Evolutionary conservation across 768 basidiomycete species (phyloP).

Genomic region (Leccinum aurantiacum): DNA sequence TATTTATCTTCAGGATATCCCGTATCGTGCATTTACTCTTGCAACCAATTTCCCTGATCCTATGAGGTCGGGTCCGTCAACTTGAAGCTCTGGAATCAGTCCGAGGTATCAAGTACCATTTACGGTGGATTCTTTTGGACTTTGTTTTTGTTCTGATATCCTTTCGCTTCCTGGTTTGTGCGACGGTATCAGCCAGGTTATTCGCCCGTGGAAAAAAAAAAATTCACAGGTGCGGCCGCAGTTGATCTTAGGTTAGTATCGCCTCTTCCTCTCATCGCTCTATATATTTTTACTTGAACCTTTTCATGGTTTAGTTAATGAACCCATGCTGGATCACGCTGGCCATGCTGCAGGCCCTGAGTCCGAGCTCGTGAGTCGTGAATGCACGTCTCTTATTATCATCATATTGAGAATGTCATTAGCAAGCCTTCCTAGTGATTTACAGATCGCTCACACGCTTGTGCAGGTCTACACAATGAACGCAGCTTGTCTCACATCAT

Average conservation of each 20-base stretch:
- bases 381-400: conserved; percentile 45
- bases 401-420: conserved; percentile 5
- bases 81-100: conserved; percentile 30
- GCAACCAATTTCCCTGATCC: neutral
- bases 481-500: conserved; percentile 80
- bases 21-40: neutral
- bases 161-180: neutral
- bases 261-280: neutral
- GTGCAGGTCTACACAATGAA: conserved; percentile 47
- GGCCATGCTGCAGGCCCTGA: conserved; percentile 70
- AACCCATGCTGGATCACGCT: conserved; percentile 82
- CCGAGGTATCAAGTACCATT: conserved; percentile 18
- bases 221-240: conserved; percentile 76
- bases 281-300: neutral
- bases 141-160: neutral
- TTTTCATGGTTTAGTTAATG: conserved; percentile 53
- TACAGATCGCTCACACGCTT: conserved; percentile 60
- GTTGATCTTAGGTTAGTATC: conserved; percentile 58
- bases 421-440: conserved; percentile 63
- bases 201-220: conserved; percentile 43
- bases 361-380: conserved; percentile 66
- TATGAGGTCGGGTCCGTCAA: conserved; percentile 17
- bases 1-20: neutral
- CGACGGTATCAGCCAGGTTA: conserved; percentile 1
- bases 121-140: conserved; percentile 3